Evolutionary conservation across 257 asterid species (phyloP).

Genomic region (Solanum piurae): DNA sequence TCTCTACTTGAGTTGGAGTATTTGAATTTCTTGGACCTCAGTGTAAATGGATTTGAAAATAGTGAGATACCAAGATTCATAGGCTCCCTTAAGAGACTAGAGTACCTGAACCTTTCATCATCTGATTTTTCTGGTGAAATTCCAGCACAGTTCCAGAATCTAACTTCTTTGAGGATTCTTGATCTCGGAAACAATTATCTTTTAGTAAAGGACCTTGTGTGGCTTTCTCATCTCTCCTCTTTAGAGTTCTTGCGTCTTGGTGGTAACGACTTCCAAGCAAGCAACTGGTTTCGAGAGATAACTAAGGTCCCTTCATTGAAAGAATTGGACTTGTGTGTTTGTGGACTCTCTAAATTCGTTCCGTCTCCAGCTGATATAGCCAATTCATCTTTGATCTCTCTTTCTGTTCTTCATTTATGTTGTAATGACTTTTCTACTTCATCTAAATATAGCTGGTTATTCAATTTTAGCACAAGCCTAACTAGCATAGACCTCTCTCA

Average conservation of each 20-base stretch:
- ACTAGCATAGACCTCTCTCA: neutral
- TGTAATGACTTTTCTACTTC: neutral
- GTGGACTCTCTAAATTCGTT: neutral
- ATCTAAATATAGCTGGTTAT: neutral
- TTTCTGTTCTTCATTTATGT: neutral
- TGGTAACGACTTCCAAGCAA: neutral
- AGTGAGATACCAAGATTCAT: neutral
- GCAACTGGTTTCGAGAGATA: neutral
- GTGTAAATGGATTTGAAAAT: neutral
- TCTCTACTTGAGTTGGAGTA: slow-evolving; percentile 10
- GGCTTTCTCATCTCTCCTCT: neutral
- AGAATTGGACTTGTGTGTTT: neutral
- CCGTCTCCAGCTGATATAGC: neutral
- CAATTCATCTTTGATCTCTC: slow-evolving; percentile 10
- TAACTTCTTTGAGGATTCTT: neutral
- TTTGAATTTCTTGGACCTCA: slow-evolving; percentile 7
- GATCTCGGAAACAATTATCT: neutral
- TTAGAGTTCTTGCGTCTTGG: neutral
- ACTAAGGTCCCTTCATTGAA: neutral
- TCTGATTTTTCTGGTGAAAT: slow-evolving; percentile 1
- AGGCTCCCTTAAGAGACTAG: neutral
- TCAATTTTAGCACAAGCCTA: neutral
- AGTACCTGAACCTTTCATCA: neutral
- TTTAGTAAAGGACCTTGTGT: neutral
- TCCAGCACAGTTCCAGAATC: slow-evolving; percentile 4